Conservation (phyloP, 2,329 filamentous ascomycete species). For the Monosporascus sp. region DNA sequence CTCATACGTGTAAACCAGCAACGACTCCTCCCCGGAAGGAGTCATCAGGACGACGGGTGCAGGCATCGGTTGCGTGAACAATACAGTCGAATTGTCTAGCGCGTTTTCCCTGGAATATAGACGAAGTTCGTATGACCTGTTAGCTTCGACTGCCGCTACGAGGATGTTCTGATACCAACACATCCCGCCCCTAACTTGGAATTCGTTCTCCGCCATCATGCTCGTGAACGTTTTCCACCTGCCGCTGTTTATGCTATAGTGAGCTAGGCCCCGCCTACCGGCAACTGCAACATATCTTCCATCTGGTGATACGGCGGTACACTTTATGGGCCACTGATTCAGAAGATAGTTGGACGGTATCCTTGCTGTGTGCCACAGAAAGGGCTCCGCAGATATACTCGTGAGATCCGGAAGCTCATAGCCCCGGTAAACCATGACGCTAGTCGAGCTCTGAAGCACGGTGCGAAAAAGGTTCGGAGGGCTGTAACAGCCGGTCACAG, state of each 20-base stretch:
- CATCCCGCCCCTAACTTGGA: constrained; percentile 91
- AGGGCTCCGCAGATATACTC: constrained; percentile 85
- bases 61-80: constrained; percentile 73
- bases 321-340: constrained; percentile 89
- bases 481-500: constrained; percentile 86
- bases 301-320: constrained; percentile 82
- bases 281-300: constrained; percentile 94
- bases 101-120: constrained; percentile 83
- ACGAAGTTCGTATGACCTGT: constrained; percentile 77
- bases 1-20: constrained; percentile 95
- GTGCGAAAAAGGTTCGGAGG: constrained; percentile 87
- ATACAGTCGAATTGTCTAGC: constrained; percentile 65
- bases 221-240: constrained; percentile 94
- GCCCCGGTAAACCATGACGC: constrained; percentile 87
- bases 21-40: constrained; percentile 84
- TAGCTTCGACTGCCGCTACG: constrained; percentile 86
- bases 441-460: constrained; percentile 80
- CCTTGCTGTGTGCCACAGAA: constrained; percentile 90
- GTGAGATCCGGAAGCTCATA: constrained; percentile 89
- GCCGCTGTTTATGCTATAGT: constrained; percentile 92
- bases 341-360: constrained; percentile 80
- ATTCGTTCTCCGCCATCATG: constrained; percentile 76
- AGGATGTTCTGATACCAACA: constrained; percentile 98
- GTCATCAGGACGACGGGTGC: constrained; percentile 87
- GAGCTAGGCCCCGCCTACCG: constrained; percentile 83